phyloP scores from a whole-genome alignment of 192 early-diverging fungal genomes.

The Backusella circina region DNA sequence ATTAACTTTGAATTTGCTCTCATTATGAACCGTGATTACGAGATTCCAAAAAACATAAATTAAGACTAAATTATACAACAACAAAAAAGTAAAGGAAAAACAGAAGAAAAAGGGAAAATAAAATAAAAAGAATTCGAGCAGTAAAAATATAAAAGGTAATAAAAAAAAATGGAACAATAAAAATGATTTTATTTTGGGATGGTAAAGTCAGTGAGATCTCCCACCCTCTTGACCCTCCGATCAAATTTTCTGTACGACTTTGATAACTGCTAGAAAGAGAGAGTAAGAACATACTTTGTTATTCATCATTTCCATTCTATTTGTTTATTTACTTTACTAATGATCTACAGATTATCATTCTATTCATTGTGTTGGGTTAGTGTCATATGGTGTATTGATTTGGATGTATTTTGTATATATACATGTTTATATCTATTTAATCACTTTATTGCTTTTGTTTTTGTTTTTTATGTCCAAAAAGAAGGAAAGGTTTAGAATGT shows the following conservation, averaged over 20 bases:
- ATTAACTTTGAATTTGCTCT: constrained; percentile 24
- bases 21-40: constrained; percentile 10
- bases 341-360: neutral
- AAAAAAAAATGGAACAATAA: neutral
- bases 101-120: neutral
- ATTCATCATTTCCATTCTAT: too few species aligned
- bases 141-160: neutral
- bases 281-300: neutral
- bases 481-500: neutral
- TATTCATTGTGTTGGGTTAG: neutral
- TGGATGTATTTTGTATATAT: too few species aligned
- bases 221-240: neutral
- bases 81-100: neutral
- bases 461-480: neutral
- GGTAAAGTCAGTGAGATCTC: neutral
- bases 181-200: neutral
- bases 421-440: too few species aligned
- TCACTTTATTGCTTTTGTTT: too few species aligned
- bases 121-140: neutral
- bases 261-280: neutral
- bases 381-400: too few species aligned
- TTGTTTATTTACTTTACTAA: neutral
- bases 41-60: neutral
- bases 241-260: neutral
- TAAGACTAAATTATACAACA: neutral